Evolutionary conservation across 345 rosid genomes (phyloP), one percentile per base, ranked within the genome.

Genomic region (Salix exigua): DNA sequence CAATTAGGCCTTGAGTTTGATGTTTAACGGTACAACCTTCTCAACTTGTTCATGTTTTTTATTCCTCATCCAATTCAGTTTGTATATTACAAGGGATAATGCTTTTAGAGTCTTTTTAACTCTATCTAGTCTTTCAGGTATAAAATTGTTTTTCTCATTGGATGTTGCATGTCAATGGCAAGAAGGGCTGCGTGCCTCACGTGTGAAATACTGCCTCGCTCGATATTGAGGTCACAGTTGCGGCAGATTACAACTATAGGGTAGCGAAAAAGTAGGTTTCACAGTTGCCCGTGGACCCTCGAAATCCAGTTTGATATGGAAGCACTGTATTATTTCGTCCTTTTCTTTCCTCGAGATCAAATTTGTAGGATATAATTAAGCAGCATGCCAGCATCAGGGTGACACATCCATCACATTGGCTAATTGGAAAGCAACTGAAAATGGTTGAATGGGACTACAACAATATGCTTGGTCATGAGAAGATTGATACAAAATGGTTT

Each of bases 401-500:
- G 16, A n/a, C 62, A 23, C 14, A 3, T 58, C 62, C 62, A n/a
- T 58, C 62, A 23, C 62, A 58, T n/a, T 25, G 2, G 62, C 25
- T 58, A 58, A 58, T 58, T 58, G 62, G 62, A 58, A n/a, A 58
- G 62, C 28, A 58, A 23, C 23, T 58, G 28, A 3, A 55, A 55
- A 58, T 58, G 62, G 28, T 55, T 55, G 62, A 55, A 55, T 21
- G 26, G 62, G 28, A 50, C n/a, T 30, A 7, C 7, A 6, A 4
- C 23, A 70, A 1, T 9, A 48, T 2, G 0, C 8, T 51, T 58
- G 17, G 31, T 58, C 58, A 28, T 46, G 16, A 18, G 25, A 55
- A 21, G 23, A 35, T 44, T n/a, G 74, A 33, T 48, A 72, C 12
- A 72, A 55, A 55, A 55, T 72, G 74, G 21, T 72, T 55, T 16